Evolutionary conservation across 345 rosid genomes (phyloP).

Genomic region (Salix purpurea): DNA sequence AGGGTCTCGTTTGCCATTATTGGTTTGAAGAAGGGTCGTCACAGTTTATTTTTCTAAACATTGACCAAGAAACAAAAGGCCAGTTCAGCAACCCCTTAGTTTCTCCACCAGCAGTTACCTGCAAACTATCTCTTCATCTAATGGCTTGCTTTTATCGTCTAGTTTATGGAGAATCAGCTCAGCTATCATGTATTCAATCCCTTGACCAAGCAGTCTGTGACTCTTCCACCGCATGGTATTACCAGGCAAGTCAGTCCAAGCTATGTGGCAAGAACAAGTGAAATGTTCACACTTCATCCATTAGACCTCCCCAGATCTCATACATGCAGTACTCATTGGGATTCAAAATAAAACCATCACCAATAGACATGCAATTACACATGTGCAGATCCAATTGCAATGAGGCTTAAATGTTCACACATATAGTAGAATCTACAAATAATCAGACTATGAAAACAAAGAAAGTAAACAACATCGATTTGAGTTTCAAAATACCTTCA

Average conservation of each 20-base stretch:
- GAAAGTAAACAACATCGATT: background rate
- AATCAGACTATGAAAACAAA: slow-evolving; percentile 3
- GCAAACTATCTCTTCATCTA: slow-evolving; percentile 8
- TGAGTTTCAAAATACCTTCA: slow-evolving; percentile 42
- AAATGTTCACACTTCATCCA: too few species aligned
- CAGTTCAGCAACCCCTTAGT: background rate
- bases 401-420: background rate
- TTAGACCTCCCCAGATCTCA: too few species aligned
- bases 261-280: too few species aligned
- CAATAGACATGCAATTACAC: background rate
- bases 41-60: slow-evolving; percentile 9
- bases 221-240: slow-evolving; percentile 6
- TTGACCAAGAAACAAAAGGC: background rate
- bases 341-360: background rate
- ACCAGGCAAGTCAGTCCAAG: background rate
- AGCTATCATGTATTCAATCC: slow-evolving; percentile 17
- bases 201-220: background rate
- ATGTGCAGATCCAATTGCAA: background rate
- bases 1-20: slow-evolving; percentile 15
- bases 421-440: background rate
- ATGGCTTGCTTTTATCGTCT: slow-evolving; percentile 9
- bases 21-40: background rate
- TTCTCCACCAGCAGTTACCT: slow-evolving; percentile 5
- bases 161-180: background rate
- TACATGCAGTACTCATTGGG: too few species aligned